Percentiles rank a stretch among this genome's conserved stretches.
These are phyloP conservation scores for Aristolochia californica DNA, from an alignment of 164 flowering plant species.

Conservation along the genomic window DNA sequence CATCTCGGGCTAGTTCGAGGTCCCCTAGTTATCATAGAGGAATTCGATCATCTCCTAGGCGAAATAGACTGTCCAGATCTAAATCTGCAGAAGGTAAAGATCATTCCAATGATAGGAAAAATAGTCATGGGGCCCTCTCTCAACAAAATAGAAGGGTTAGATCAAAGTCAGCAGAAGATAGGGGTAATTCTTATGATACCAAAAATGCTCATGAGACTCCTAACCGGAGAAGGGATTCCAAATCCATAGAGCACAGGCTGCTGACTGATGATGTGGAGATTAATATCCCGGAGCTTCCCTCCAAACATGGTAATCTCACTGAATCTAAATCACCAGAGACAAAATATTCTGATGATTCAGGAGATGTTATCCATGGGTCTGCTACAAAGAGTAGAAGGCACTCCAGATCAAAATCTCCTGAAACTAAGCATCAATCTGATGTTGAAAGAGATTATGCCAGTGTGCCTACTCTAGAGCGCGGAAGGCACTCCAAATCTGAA, in stretches of 20 bases:
- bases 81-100: conserved; percentile 5
- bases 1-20: conserved; percentile 14
- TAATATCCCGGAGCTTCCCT: too few relatives aligned
- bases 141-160: conserved; percentile 8
- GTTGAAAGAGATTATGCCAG: background rate
- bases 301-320: too few relatives aligned
- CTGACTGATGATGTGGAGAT: too few relatives aligned
- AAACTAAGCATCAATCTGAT: background rate
- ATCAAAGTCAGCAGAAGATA: conserved; percentile 7
- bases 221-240: too few relatives aligned
- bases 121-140: conserved; percentile 1
- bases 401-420: background rate
- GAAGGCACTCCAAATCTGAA: conserved; percentile 7
- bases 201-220: background rate
- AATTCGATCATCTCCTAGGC: conserved; percentile 10
- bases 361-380: too few relatives aligned
- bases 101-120: background rate
- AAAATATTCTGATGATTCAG: too few relatives aligned
- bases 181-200: background rate
- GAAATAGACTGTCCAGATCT: conserved; percentile 11
- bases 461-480: background rate
- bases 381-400: background rate
- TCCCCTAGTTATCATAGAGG: conserved; percentile 20
- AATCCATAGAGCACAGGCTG: too few relatives aligned
- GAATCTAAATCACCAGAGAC: too few relatives aligned